Evolutionary conservation across 208 protist species (phyloP).

Genomic region (Trypanosoma caninum): DNA sequence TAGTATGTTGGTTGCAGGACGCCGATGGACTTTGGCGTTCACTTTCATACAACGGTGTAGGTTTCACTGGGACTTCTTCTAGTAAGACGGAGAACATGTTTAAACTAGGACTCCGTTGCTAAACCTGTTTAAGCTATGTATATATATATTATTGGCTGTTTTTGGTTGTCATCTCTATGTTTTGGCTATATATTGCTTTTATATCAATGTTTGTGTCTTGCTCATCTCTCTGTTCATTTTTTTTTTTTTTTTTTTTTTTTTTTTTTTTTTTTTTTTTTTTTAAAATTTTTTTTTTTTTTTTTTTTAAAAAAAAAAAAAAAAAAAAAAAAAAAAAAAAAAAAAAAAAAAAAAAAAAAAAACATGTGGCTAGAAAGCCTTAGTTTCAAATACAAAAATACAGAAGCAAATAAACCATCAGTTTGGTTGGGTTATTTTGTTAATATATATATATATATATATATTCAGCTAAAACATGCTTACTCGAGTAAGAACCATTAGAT

Average conservation of each 20-base stretch:
- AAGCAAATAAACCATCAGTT: background rate
- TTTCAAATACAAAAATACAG: background rate
- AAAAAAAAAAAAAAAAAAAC: conserved; percentile 1
- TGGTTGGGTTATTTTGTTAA: too few relatives aligned
- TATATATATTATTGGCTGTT: background rate
- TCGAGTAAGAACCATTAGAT: too few relatives aligned
- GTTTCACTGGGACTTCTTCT: background rate
- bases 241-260: background rate
- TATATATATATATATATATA: conserved; percentile 3
- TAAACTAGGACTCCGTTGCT: conserved; percentile 2
- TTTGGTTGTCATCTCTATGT: background rate
- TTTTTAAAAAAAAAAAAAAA: conserved; percentile 7
- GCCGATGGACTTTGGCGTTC: conserved; percentile 1
- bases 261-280: background rate
- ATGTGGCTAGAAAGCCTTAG: background rate
- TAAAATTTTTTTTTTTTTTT: conserved; percentile 3
- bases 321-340: conserved; percentile 1
- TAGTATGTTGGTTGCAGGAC: conserved; percentile 13
- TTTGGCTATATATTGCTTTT: too few relatives aligned
- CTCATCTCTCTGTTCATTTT: background rate
- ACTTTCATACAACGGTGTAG: background rate
- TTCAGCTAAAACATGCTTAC: too few relatives aligned
- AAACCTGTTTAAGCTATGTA: background rate
- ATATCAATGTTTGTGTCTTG: background rate
- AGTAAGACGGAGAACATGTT: background rate